These are phyloP conservation scores for Leccinum subgranulosum DNA, from an alignment of 768 basidiomycete genomes.

Conservation along the genomic window DNA sequence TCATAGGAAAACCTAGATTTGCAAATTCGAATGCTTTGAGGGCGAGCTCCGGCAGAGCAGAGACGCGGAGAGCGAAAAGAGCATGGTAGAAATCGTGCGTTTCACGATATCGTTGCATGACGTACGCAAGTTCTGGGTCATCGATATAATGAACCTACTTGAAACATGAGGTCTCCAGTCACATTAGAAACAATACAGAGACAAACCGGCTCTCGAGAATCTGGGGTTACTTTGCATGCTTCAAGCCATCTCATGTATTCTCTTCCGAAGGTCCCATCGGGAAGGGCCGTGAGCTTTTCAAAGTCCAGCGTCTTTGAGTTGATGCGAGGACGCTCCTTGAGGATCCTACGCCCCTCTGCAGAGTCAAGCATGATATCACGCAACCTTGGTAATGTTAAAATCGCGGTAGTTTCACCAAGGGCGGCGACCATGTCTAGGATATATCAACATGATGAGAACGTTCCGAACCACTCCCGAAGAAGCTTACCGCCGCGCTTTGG, in stretches of 20 bases:
- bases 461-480: not conserved
- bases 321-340: constrained; percentile 81
- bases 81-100: constrained; percentile 98
- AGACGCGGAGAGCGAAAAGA: constrained; percentile 83
- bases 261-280: constrained; percentile 80
- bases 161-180: not conserved
- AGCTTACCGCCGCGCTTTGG: constrained; percentile 80
- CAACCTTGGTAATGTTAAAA: constrained; percentile 68
- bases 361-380: constrained; percentile 76
- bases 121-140: constrained; percentile 94
- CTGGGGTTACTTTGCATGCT: constrained; percentile 84
- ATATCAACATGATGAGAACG: not conserved
- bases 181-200: not conserved
- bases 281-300: constrained; percentile 57
- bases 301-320: constrained; percentile 76
- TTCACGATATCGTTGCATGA: constrained; percentile 97
- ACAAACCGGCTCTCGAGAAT: constrained; percentile 85
- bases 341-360: constrained; percentile 78
- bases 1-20: constrained; percentile 88
- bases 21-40: constrained; percentile 94
- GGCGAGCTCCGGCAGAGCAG: constrained; percentile 87
- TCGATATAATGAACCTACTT: constrained; percentile 88
- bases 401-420: constrained; percentile 89
- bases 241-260: constrained; percentile 91
- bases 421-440: constrained; percentile 91